Conservation (phyloP, 208 protist species). For the Herpetomonas muscarum region DNA sequence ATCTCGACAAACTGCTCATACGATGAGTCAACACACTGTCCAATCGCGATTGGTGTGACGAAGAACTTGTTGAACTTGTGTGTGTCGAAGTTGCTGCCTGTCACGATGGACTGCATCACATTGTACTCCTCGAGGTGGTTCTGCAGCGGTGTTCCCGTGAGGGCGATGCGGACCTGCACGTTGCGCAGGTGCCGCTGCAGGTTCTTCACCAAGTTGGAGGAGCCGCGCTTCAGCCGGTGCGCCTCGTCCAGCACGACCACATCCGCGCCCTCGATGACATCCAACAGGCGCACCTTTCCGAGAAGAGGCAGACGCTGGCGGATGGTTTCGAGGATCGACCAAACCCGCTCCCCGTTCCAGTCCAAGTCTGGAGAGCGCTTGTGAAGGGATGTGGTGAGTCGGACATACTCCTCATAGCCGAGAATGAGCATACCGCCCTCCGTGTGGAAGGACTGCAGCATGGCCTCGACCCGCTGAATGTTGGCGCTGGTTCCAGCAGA, state of each 20-base stretch:
- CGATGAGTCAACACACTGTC: conserved; percentile 65
- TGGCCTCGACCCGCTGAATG: conserved; percentile 4
- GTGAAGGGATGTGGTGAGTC: conserved; percentile 20
- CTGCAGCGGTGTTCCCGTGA: conserved; percentile 89
- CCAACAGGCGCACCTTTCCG: conserved; percentile 29
- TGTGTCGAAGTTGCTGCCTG: conserved; percentile 37
- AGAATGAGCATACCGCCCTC: conserved; percentile 71
- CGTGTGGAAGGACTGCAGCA: conserved; percentile 43
- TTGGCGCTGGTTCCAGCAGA: no score
- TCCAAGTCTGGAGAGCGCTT: not conserved
- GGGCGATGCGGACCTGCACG: conserved; percentile 73
- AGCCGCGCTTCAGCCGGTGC: conserved; percentile 53
- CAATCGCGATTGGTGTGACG: conserved; percentile 54
- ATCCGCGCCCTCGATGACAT: conserved; percentile 65
- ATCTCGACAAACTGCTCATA: conserved; percentile 71
- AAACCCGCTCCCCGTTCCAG: conserved; percentile 24
- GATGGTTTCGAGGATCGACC: conserved; percentile 28
- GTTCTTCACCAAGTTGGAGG: conserved; percentile 40
- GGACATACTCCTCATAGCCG: conserved; percentile 84
- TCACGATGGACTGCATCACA: conserved; percentile 83
- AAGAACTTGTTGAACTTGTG: conserved; percentile 61
- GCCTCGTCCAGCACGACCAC: conserved; percentile 82
- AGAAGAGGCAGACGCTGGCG: conserved; percentile 38
- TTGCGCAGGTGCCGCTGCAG: conserved; percentile 41
- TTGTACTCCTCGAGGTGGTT: conserved; percentile 90